Conservation (phyloP, 352 stramenopile species). For the Pythium aristosporum region DNA sequence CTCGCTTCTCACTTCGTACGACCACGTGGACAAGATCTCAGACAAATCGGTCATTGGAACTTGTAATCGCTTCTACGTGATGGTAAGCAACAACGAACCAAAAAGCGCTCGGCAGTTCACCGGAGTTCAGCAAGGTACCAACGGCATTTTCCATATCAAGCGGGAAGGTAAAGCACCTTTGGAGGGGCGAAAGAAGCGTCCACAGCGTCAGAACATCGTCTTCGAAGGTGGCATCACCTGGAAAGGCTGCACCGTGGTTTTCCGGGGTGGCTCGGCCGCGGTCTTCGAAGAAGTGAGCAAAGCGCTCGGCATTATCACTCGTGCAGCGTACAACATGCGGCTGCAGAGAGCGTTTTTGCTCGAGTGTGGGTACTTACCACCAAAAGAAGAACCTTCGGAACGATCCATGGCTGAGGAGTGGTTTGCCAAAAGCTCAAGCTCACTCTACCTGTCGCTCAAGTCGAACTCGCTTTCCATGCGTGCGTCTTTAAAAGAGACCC, state of each 20-base stretch:
- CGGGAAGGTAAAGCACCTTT: constrained; percentile 6
- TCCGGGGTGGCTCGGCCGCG: constrained; percentile 60
- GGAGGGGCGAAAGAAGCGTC: constrained; percentile 44
- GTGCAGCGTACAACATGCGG: constrained; percentile 78
- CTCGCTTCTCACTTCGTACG: constrained; percentile 79
- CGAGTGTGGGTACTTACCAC: constrained; percentile 61
- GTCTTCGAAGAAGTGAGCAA: constrained; percentile 73
- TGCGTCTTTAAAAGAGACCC: constrained; percentile 75
- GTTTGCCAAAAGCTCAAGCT: constrained; percentile 79
- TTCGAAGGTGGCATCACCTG: constrained; percentile 76
- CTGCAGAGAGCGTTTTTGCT: constrained; percentile 62
- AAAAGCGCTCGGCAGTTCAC: constrained; percentile 59
- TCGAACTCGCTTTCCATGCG: constrained; percentile 86
- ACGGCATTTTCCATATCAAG: constrained; percentile 22
- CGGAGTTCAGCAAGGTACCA: constrained; percentile 38
- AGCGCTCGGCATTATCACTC: constrained; percentile 60
- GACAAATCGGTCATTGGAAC: constrained; percentile 71
- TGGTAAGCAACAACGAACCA: constrained; percentile 76
- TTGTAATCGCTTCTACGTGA: constrained; percentile 83
- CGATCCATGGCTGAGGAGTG: constrained; percentile 78
- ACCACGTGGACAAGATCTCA: constrained; percentile 88
- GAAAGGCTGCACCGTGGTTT: constrained; percentile 81
- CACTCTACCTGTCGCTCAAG: constrained; percentile 82
- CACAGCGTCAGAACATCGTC: constrained; percentile 81
- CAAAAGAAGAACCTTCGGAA: constrained; percentile 38